Percentiles rank a stretch among this genome's conserved stretches.
phyloP scores from a whole-genome alignment of 306 rosid genomes.

The Corylus americana region DNA sequence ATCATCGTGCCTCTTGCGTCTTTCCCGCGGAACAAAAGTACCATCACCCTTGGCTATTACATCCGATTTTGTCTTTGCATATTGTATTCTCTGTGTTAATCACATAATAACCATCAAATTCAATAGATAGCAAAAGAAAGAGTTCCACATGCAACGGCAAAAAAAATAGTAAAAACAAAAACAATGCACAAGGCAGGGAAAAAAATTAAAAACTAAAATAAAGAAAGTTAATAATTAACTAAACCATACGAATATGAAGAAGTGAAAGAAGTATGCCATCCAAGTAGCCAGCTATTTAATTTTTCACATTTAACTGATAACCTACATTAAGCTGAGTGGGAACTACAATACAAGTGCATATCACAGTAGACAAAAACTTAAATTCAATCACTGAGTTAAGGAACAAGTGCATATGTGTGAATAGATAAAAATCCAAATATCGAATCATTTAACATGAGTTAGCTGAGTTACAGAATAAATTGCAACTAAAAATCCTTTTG shows the following conservation, averaged over 20 bases:
- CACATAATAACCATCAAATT: slow-evolving; percentile 16
- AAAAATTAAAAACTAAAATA: neutral
- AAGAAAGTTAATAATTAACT: neutral
- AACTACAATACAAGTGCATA: neutral
- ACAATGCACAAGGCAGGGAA: slow-evolving; percentile 4
- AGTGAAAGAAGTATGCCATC: neutral
- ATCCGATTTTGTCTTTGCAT: slow-evolving; percentile 92
- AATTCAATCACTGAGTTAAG: neutral
- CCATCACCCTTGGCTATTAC: slow-evolving; percentile 81
- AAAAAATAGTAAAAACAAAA: slow-evolving; percentile 12
- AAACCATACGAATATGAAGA: neutral
- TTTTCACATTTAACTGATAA: neutral
- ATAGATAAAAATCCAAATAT: neutral
- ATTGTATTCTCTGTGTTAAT: slow-evolving; percentile 73
- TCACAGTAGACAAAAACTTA: neutral
- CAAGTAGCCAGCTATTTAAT: neutral
- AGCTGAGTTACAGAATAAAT: neutral
- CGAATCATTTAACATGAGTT: neutral
- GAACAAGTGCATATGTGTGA: no score
- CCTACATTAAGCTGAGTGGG: neutral
- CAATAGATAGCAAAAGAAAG: slow-evolving; percentile 24
- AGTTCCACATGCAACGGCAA: neutral
- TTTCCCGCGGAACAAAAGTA: slow-evolving; percentile 83
- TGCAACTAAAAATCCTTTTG: neutral
- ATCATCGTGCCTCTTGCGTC: slow-evolving; percentile 81